Conservation (phyloP, 192 early-diverging fungal species). For the Gonapodya prolifera region DNA sequence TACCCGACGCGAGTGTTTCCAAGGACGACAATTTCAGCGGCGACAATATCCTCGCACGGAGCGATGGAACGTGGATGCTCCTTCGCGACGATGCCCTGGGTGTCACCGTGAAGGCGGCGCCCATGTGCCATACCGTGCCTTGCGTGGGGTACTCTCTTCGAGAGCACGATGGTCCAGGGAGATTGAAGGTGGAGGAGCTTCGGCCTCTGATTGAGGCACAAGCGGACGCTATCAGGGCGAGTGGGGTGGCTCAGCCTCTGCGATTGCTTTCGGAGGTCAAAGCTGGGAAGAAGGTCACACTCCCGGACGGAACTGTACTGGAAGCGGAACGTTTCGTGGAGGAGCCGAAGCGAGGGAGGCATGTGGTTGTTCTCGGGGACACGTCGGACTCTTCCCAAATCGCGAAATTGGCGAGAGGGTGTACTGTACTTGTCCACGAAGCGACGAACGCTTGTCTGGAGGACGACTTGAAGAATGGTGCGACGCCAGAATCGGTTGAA, state of each 20-base stretch:
- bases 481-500: slow-evolving; percentile 20
- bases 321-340: slow-evolving; percentile 15
- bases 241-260: slow-evolving; percentile 27
- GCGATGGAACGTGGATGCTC: background rate
- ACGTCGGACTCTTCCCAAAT: slow-evolving; percentile 28
- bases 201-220: slow-evolving; percentile 24
- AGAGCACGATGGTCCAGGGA: slow-evolving; percentile 25
- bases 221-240: slow-evolving; percentile 16
- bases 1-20: background rate
- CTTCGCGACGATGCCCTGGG: background rate
- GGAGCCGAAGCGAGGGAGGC: slow-evolving; percentile 20
- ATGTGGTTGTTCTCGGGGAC: slow-evolving; percentile 41
- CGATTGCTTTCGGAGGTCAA: slow-evolving; percentile 30
- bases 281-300: slow-evolving; percentile 14
- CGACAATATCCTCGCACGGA: background rate
- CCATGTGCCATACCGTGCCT: slow-evolving; percentile 36
- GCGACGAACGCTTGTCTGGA: slow-evolving; percentile 35
- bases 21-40: background rate
- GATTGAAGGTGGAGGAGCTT: slow-evolving; percentile 21
- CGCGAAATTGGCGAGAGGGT: background rate
- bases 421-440: slow-evolving; percentile 37
- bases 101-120: slow-evolving; percentile 21
- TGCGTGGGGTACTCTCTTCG: slow-evolving; percentile 32
- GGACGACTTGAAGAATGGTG: slow-evolving; percentile 15
- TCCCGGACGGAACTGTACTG: slow-evolving; percentile 31